Base-by-base conservation (phyloP, 2,329 filamentous ascomycete genomes). In the Arthrinium puccinioides region DNA sequence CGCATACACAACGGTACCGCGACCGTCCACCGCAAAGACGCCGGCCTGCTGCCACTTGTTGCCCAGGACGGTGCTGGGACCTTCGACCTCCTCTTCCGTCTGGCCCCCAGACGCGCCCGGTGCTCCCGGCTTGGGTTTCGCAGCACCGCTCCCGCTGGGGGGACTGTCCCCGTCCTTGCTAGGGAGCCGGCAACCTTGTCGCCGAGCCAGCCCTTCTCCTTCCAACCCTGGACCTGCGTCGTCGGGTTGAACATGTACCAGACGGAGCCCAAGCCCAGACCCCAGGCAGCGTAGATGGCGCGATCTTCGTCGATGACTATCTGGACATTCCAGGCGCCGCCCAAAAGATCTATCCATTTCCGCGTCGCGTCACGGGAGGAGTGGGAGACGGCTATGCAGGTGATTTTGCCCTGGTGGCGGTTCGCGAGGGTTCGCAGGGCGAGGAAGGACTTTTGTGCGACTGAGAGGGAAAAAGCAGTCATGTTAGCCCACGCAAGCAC, bases 331-430 rank as follows among this genome's bases (percentile, higher is more conserved):
- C 74, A 75, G 11, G 71, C 61, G 41, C 75, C 74, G 51, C 75
- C 75, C 10, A 79, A 54, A 14, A 76, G 61, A 44, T 73, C 69
- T 31, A 76, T 49, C 75, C 75, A 79, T 44, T 71, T 72, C 25
- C 63, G 55, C 2, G 76, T 79, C 21, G 76, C 74, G 16, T 65
- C 60, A 4, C 62, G 55, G 8, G 74, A 78, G 26, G 75, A 71
- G 58, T 80, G 76, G 18, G 74, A 79, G 35, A 79, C 62, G 44
- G 75, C 74, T 39, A 79, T 62, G 59, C 74, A 79, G 40, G 64
- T 65, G 9, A 79, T 59, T 28, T 59, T 57, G 47, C 56, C 55
- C 36, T 66, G 59, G 46, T 74, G 63, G 35, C 67, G 68, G 54
- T 70, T 72, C 10, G 73, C 66, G 40, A 79, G 63, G 29, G 69